Evolutionary conservation across 371 early-diverging fungal genomes (phyloP), one percentile per base, ranked within the genome.

Genomic region (Mucor velutinosus): DNA sequence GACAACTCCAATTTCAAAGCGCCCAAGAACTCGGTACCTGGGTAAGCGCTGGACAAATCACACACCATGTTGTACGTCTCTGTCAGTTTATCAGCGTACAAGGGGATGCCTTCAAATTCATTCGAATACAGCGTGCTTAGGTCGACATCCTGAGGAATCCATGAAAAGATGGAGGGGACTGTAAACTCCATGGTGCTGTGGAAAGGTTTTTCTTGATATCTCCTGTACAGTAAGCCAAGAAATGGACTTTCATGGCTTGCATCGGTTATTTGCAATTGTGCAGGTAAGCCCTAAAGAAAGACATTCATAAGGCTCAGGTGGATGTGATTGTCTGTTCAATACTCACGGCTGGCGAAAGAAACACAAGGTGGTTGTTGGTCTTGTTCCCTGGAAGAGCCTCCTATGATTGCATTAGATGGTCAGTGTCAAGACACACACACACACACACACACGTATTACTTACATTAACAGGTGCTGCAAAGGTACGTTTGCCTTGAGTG

Each of bases 1-100:
- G 68, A 74, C 17, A 79, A 6, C 21, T 79, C 79, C 1, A 72
- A 49, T 27, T 63, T 71, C 0, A 79, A 59, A 19, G 67, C 61
- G 35, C 65, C 71, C 7, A 72, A 39, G 17, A 74, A 68, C 21
- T 76, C 71, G 2, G 68, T 67, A 14, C 51, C 25, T 11, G 71
- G 68, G 55, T 71, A 53, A 1, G 64, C 59, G 10, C 23, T 21
- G 3, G 56, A 65, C 7, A 70, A 66, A 2, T 57, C 35, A 10
- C 29, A 33, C 0, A 56, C 71, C 19, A 76, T 43, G 6, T 72
- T 53, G 5, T 62, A 49, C 7, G 70, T 57, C 1, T 49, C 35
- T 5, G 4, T 5, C 7, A 69, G 15, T 19, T 60, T 62, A 0
- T 59, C 66, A 32, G 59, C 35, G 41, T 51, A 51, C 11, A 55